Percentiles rank a stretch among this genome's conserved stretches.
These are phyloP conservation scores for Oryza glaberrima DNA, from an alignment of 176 grass and related monocot genomes.

Conservation along the genomic window DNA sequence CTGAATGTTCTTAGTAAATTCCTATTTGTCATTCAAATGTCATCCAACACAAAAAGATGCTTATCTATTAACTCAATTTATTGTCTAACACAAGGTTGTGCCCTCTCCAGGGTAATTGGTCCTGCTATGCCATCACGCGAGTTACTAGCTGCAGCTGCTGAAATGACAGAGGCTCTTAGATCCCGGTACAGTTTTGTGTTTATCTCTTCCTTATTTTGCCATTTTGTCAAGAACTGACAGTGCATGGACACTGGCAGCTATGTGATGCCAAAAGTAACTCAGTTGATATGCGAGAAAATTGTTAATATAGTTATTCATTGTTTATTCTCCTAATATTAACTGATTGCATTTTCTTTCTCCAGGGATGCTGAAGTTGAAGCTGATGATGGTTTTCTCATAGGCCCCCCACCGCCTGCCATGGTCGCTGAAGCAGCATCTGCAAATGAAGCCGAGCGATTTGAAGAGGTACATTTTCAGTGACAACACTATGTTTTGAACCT, in stretches of 20 bases:
- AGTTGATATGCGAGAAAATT: constrained; percentile 11
- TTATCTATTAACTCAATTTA: constrained; percentile 3
- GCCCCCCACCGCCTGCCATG: constrained; percentile 88
- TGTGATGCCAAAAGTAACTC: background rate
- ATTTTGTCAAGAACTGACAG: constrained; percentile 27
- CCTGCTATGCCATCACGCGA: constrained; percentile 98
- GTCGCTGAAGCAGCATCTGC: constrained; percentile 90
- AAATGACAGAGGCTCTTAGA: constrained; percentile 94
- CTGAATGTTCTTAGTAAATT: constrained; percentile 8
- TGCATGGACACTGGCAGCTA: background rate
- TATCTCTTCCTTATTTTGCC: constrained; percentile 11
- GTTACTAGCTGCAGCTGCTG: constrained; percentile 85
- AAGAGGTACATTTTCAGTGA: constrained; percentile 69
- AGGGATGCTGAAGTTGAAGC: constrained; percentile 89
- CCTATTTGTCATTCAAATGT: constrained; percentile 11
- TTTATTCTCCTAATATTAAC: background rate
- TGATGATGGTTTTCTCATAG: constrained; percentile 86
- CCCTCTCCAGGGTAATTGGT: constrained; percentile 72
- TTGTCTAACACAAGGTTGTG: constrained; percentile 30
- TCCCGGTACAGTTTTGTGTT: constrained; percentile 34
- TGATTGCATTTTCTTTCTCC: constrained; percentile 3
- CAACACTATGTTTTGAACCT: background rate
- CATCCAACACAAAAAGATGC: constrained; percentile 12
- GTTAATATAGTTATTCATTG: background rate
- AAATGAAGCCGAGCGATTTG: constrained; percentile 98